Evolutionary conservation across 1,284 basidiomycete genomes (phyloP).

Genomic region (Puccinia novopanici): DNA sequence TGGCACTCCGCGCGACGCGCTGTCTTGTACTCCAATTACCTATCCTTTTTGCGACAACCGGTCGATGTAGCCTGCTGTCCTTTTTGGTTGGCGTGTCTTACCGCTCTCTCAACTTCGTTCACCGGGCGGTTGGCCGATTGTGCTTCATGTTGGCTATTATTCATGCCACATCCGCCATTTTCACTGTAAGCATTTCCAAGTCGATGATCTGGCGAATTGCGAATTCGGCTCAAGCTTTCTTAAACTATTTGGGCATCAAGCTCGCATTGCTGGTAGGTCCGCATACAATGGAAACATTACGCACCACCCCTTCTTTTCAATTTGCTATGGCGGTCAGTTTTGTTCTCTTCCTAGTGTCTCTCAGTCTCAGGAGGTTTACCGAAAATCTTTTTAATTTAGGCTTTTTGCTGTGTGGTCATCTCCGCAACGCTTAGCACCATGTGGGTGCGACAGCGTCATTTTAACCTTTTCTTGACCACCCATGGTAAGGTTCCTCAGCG

Average conservation of each 20-base stretch:
- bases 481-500: not conserved
- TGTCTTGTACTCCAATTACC: not conserved
- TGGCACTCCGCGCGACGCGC: slow-evolving; percentile 1
- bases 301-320: not conserved
- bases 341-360: not conserved
- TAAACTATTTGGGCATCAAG: not conserved
- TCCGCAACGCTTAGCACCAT: not conserved
- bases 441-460: not conserved
- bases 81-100: slow-evolving; percentile 20
- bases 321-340: not conserved
- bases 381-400: not conserved
- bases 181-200: slow-evolving; percentile 1
- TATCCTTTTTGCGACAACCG: slow-evolving; percentile 26
- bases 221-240: not conserved
- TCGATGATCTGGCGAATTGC: not conserved
- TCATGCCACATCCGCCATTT: not conserved
- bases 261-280: not conserved
- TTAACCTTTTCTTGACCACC: slow-evolving; percentile 24
- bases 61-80: slow-evolving; percentile 11
- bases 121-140: slow-evolving; percentile 25
- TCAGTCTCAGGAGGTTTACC: not conserved
- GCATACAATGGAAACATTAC: not conserved
- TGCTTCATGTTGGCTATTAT: slow-evolving; percentile 26
- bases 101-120: slow-evolving; percentile 29
- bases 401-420: not conserved